These are phyloP conservation scores for Tricholoma terreum DNA, from an alignment of 768 basidiomycete genomes.

Conservation along the genomic window DNA sequence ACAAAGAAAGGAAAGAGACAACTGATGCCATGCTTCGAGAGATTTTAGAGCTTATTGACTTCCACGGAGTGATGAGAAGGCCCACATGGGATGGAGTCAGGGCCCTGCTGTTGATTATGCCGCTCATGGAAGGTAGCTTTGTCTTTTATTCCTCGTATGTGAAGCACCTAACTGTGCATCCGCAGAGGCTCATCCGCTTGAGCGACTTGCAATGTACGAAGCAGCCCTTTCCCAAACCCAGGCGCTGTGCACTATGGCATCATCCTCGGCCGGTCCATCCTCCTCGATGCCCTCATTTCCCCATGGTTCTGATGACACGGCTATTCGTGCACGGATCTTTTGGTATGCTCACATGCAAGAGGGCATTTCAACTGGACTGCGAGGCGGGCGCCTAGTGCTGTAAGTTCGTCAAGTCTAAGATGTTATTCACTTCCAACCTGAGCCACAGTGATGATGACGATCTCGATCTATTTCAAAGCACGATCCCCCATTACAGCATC, in stretches of 20 bases:
- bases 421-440: not conserved
- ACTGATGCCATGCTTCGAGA: slow-evolving; percentile 73
- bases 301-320: slow-evolving; percentile 55
- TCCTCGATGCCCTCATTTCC: slow-evolving; percentile 34
- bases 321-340: slow-evolving; percentile 74
- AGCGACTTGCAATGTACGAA: slow-evolving; percentile 69
- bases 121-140: slow-evolving; percentile 73
- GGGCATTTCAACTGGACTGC: slow-evolving; percentile 75
- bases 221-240: slow-evolving; percentile 80
- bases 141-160: not conserved
- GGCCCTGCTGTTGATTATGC: slow-evolving; percentile 72
- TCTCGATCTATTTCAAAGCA: slow-evolving; percentile 65
- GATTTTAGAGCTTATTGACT: slow-evolving; percentile 76
- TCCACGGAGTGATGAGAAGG: slow-evolving; percentile 71
- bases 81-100: slow-evolving; percentile 88
- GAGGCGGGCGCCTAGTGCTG: slow-evolving; percentile 83
- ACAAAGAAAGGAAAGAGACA: slow-evolving; percentile 46
- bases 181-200: slow-evolving; percentile 45
- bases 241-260: slow-evolving; percentile 61
- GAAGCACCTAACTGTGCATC: slow-evolving; percentile 9
- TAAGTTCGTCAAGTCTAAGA: slow-evolving; percentile 34
- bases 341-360: slow-evolving; percentile 90
- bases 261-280: slow-evolving; percentile 28
- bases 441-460: slow-evolving; percentile 67
- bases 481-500: slow-evolving; percentile 39